Evolutionary conservation across 495 filamentous ascomycete species (phyloP), one percentile per base, ranked within the genome.

Genomic region (Daldinia caldariorum): DNA sequence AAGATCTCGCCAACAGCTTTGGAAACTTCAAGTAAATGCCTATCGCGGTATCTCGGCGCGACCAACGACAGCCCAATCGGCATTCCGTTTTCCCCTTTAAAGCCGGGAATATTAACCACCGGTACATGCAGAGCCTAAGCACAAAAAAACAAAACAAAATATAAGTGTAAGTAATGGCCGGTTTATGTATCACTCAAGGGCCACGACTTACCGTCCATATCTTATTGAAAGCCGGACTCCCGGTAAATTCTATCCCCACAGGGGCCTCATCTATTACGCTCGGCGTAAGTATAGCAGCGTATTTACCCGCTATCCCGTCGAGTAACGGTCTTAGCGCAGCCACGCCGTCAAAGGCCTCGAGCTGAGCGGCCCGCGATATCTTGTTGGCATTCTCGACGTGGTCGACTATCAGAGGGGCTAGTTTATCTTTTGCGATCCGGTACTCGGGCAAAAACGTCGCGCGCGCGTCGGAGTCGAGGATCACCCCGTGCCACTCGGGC

Each of bases 211-310:
- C 74, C 69, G 74, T 77, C 75, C 71, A 79, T 1, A 79, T 76
- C 51, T 58, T 41, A 51, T 78, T 78, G 67, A 82, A 83, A 10
- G 76, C 79, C 39, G 83, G 74, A 60, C 71, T 78, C 6, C 85
- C 85, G 7, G 83, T 87, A 26, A 71, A 79, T 16, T 72, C 74
- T 6, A 77, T 41, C 0, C 84, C 85, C 8, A 79, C 60, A 0
- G 85, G 83, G 1, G 85, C 85, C 57, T 84, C 85, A 67, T 85
- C 84, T 0, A 79, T 45, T 1, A 80, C 82, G 62, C 82, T 83
- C 1, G 84, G 84, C 1, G 80, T 83, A n/a, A 87, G 67, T 1
- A 86, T 77, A 2, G 81, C 82, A 51, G 78, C 78, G 61, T 85
- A 87, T 31, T 75, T 76, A 8, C 71, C 73, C 0, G 80, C 82